Evolutionary conservation across 768 basidiomycete species (phyloP), one percentile per base, ranked within the genome.

Genomic region (Amanita rimosa): DNA sequence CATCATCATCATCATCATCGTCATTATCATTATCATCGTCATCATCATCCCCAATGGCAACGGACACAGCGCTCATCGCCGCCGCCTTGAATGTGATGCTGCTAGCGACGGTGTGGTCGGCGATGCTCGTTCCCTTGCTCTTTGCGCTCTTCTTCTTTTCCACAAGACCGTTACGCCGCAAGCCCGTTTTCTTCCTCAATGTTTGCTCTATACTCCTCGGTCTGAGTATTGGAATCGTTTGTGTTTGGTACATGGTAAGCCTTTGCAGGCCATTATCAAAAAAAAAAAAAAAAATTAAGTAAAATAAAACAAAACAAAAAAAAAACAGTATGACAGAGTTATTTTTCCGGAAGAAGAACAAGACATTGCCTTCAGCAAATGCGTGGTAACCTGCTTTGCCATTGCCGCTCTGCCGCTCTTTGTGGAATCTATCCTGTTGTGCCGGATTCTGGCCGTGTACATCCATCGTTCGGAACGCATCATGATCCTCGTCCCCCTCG

Each of bases 131-230:
- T 10, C 49, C 49, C 9, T 26, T 51, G 8, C 21, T 51, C 7
- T 19, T 51, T 19, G 19, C 36, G 4, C 21, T 51, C 1, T 45
- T 51, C 22, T 44, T 38, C 29, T 46, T 45, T 11, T 51, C 49
- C 4, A 51, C 43, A 1, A 33, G 11, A 36, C 7, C 29, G 10
- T 19, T 38, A 7, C 24, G 49, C 16, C 27, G 49, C 6, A 51
- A 27, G 8, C 43, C 44, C n/a, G 13, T 51, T 1, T 51, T 51
- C 17, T n/a, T 33, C 22, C 16, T 29, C 26, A 26, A 44, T 4
- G 22, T 29, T 14, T 1, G 31, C n/a, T 27, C 43, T 1, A 29
- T 44, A 14, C 27, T 26, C n/a, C 22, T 44, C 6, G 43, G 49
- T 4, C 3, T 42, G 21, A 3, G 17, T 7, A 19, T 49, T 14